Conservation (phyloP, 2,329 filamentous ascomycete genomes). For the Cryphonectria parasitica region DNA sequence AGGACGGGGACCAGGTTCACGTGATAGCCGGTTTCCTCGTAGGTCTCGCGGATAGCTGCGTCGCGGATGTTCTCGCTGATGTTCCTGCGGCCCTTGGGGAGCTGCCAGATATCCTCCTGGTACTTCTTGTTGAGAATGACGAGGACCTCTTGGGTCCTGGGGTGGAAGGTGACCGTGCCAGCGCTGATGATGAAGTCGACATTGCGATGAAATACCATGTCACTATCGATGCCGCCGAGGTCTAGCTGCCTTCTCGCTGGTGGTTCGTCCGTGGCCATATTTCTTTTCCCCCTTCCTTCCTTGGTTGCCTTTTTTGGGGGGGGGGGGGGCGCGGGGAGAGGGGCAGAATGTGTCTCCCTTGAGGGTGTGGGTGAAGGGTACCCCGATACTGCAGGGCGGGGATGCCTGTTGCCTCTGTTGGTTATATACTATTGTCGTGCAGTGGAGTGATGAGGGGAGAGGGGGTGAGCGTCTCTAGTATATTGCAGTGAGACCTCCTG, state of each 20-base stretch:
- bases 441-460: neutral
- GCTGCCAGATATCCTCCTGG: slow-evolving; percentile 44
- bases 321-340: too few relatives aligned
- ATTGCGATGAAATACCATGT: slow-evolving; percentile 46
- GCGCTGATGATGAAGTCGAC: slow-evolving; percentile 50
- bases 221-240: slow-evolving; percentile 37
- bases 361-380: neutral
- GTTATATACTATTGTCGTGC: neutral
- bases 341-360: neutral
- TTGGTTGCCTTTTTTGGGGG: neutral
- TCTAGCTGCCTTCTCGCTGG: slow-evolving; percentile 28
- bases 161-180: slow-evolving; percentile 51
- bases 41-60: slow-evolving; percentile 51
- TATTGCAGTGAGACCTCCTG: slow-evolving; percentile 6
- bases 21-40: slow-evolving; percentile 52
- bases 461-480: slow-evolving; percentile 6
- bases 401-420: neutral
- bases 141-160: slow-evolving; percentile 42
- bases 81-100: slow-evolving; percentile 54
- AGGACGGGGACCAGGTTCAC: slow-evolving; percentile 44
- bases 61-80: slow-evolving; percentile 48
- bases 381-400: neutral
- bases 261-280: neutral
- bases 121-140: slow-evolving; percentile 48
- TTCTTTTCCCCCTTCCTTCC: neutral